Evolutionary conservation across 2,329 filamentous ascomycete genomes (phyloP), one percentile per base, ranked within the genome.

Genomic region (Fusarium succisae): DNA sequence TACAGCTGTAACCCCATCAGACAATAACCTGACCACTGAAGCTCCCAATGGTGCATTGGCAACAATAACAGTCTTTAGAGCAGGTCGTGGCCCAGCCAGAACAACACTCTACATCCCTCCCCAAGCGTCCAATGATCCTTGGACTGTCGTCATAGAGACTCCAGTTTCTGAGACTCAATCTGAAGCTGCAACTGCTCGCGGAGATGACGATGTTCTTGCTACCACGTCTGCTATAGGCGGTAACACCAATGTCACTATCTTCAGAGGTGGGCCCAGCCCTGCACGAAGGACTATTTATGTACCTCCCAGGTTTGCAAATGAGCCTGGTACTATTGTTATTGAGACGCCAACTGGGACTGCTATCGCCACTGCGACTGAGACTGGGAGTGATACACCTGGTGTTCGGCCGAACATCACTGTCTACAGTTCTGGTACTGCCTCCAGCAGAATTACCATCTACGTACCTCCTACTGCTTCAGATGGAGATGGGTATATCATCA

Each of bases 51-150:
- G 17, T 7, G 47, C 24, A n/a, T 17, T 32, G 0, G 38, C 51
- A 26, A 73, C 68, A 1, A 39, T 73, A 10, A 73, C 70, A 2
- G 69, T 73, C n/a, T 73, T 73, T 14, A 73, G 66, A 18, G 11
- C 39, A 7, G 70, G 70, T 1, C 18, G 14, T 2, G 70, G 70
- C 0, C 15, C 30, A 9, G 48, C 45, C 3, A 12, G 66, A n/a
- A 51, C 61, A 20, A 70, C 70, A 0, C 48, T 66, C 4, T 73
- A 61, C 32, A 47, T 73, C 8, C 50, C 70, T 14, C 70, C 70
- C 1, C 44, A 51, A 2, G 24, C 24, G 6, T 48, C 50, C 1
- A 56, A 51, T 1, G 70, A 73, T 1, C 45, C 60, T 1, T 73
- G 70, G 55, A 73, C 70, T 0, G 35, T 51, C 0, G 59, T 73